Percentiles rank a stretch among this genome's conserved stretches.
Evolutionary conservation across 257 asterid species (phyloP).

Genomic region (Penstemon newberryi): DNA sequence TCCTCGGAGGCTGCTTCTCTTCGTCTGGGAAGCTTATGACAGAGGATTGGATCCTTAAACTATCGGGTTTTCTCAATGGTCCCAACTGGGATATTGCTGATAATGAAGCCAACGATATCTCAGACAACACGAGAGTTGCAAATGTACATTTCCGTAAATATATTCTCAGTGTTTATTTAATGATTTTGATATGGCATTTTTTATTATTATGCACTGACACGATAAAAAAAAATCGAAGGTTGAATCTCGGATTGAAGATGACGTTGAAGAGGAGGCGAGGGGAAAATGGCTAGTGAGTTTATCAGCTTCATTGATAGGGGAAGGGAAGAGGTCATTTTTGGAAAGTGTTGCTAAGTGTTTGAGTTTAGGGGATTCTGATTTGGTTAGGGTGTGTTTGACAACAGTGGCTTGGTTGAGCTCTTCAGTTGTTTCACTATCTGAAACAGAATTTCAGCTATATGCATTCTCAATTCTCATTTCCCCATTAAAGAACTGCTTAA

Average conservation of each 20-base stretch:
- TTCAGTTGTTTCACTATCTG: conserved; percentile 46
- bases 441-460: conserved; percentile 44
- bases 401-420: conserved; percentile 82
- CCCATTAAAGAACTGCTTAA: conserved; percentile 50
- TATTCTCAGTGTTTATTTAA: not conserved
- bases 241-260: conserved; percentile 37
- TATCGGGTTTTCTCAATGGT: conserved; percentile 68
- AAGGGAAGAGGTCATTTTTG: conserved; percentile 60
- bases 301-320: conserved; percentile 57
- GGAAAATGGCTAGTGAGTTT: conserved; percentile 57
- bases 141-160: conserved; percentile 34
- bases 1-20: conserved; percentile 76
- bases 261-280: conserved; percentile 56
- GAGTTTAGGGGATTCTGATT: conserved; percentile 44
- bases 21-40: conserved; percentile 79
- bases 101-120: conserved; percentile 27
- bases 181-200: not conserved
- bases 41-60: conserved; percentile 78
- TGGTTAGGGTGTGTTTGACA: conserved; percentile 65
- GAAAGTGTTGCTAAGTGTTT: conserved; percentile 56
- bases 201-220: not conserved
- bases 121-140: conserved; percentile 30
- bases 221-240: conserved; percentile 4
- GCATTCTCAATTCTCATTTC: conserved; percentile 56
- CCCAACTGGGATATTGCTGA: conserved; percentile 54